Base-by-base conservation (phyloP, 352 stramenopile genomes). In the Phytopythium mirpurense region DNA sequence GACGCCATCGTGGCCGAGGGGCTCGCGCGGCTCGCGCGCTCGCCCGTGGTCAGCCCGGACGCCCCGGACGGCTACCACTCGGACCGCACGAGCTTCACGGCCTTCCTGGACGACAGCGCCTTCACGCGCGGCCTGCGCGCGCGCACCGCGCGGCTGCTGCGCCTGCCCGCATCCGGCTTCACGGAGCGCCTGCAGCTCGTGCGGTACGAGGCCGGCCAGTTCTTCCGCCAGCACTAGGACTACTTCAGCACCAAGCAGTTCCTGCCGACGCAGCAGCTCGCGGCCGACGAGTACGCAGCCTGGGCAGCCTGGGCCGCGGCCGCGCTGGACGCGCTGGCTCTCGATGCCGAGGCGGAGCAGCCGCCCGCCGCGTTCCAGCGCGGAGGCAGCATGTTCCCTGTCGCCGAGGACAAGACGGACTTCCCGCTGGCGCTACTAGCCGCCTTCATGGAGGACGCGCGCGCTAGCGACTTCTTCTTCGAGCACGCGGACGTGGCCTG, bases 191-290 rank as follows among this genome's bases (percentile, higher is more conserved):
- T 88, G 57, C 80, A 90, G 40, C 72, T 88, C 21, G 80, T 90
- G 53, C 70, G 77, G 5, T 90, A 90, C 53, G 60, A 86, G 56
- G 72, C 61, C 0, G 77, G 73, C 4, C 77, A 88, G 61, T 86
- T 88, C 54, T 90, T 86, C 51, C 80, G 80, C 31, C 78, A 87
- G 54, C 80, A 88, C 53, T 71, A 88, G 54, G 80, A 90, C 54
- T 88, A 88, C 54, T 90, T 90, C 55, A 65, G 82, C 31, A 84
- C 70, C 21, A 88, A 86, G 56, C 64, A 78, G 55, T 88, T 90
- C 32, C 31, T 88, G 12, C 70, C 70, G 4, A 67, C 48, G 32
- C 68, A 82, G 16, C 40, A 67, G 38, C 56, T 83, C 21, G 68
- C 70, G 12, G 51, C 31, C 5, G 26, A 62, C 0, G 72, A 83